phyloP scores from a whole-genome alignment of 768 basidiomycete species.

The Macrocybe gigantea region DNA sequence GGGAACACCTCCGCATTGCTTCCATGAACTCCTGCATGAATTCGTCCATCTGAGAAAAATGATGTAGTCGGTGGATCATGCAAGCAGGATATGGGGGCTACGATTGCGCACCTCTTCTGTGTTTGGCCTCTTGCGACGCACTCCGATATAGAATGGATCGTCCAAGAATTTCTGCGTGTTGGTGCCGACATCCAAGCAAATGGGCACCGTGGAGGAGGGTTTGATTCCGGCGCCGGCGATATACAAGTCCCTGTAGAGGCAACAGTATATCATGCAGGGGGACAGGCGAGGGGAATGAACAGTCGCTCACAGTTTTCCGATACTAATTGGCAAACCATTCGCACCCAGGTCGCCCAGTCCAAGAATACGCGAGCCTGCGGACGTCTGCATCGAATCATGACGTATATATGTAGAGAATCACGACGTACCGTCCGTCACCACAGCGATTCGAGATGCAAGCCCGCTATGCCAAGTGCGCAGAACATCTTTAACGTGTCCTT shows the following conservation, averaged over 20 bases:
- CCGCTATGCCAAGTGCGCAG: slow-evolving; percentile 45
- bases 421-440: slow-evolving; percentile 65
- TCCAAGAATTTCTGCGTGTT: slow-evolving; percentile 61
- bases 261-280: background rate
- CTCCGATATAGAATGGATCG: slow-evolving; percentile 74
- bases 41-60: slow-evolving; percentile 47
- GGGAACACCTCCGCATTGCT: slow-evolving; percentile 64
- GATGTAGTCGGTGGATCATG: background rate
- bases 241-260: slow-evolving; percentile 47
- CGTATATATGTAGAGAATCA: slow-evolving; percentile 16
- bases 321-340: slow-evolving; percentile 53
- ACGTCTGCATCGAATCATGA: slow-evolving; percentile 1
- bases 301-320: slow-evolving; percentile 60
- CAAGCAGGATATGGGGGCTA: background rate
- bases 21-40: slow-evolving; percentile 79
- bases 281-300: background rate
- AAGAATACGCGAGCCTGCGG: slow-evolving; percentile 60
- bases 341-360: slow-evolving; percentile 53
- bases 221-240: slow-evolving; percentile 66
- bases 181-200: slow-evolving; percentile 72
- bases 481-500: slow-evolving; percentile 55
- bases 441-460: slow-evolving; percentile 52
- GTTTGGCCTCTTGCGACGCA: slow-evolving; percentile 47
- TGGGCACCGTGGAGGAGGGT: slow-evolving; percentile 51
- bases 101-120: slow-evolving; percentile 29